A percentile compares a stretch with the other conserved stretches of the same genome.
Evolutionary conservation across 257 asterid species (phyloP).

Genomic region (Solanum piurae): DNA sequence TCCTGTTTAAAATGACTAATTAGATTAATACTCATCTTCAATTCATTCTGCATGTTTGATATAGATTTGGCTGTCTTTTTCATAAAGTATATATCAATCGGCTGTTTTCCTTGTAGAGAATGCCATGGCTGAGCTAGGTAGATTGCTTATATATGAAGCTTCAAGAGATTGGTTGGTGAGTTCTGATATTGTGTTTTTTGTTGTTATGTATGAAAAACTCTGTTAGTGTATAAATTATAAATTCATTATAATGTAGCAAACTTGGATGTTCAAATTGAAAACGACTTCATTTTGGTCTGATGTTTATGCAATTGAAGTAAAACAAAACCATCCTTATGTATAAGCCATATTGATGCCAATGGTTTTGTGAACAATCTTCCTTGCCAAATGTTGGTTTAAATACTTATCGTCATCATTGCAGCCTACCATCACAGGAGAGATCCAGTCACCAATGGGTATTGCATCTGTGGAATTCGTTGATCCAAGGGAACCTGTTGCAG

Average conservation of each 20-base stretch:
- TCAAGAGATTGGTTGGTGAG: slow-evolving; percentile 96
- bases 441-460: slow-evolving; percentile 80
- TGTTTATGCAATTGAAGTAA: background rate
- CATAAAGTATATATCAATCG: background rate
- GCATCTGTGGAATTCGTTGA: slow-evolving; percentile 92
- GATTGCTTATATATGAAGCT: slow-evolving; percentile 88
- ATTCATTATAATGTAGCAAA: background rate
- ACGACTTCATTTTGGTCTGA: background rate
- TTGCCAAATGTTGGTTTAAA: background rate
- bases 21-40: background rate
- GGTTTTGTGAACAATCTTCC: background rate
- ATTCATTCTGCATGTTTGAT: background rate
- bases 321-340: background rate
- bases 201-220: background rate
- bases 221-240: background rate
- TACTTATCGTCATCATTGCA: slow-evolving; percentile 20
- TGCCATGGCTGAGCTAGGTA: slow-evolving; percentile 99
- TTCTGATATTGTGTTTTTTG: background rate
- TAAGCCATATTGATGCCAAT: background rate
- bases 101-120: slow-evolving; percentile 27
- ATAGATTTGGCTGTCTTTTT: background rate
- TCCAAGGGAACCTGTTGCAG: slow-evolving; percentile 93
- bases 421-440: slow-evolving; percentile 87
- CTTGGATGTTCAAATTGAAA: background rate
- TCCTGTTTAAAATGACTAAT: background rate